These are phyloP conservation scores for Termitomyces sp. DNA, from an alignment of 1,284 basidiomycete genomes.

Conservation along the genomic window DNA sequence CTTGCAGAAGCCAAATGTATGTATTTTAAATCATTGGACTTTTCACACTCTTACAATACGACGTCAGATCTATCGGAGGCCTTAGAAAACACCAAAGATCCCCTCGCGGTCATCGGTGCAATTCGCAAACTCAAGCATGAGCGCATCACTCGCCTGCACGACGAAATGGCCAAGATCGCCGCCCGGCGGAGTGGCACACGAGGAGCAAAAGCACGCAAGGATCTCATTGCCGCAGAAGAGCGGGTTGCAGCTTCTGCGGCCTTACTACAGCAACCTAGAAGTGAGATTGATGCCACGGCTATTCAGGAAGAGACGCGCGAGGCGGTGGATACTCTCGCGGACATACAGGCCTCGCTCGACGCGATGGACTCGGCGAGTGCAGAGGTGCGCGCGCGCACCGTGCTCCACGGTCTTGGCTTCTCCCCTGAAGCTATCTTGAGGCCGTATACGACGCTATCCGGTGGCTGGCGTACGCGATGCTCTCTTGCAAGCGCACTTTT, in stretches of 20 bases:
- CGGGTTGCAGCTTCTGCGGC: constrained; percentile 25
- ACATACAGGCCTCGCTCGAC: constrained; percentile 36
- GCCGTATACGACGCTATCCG: constrained; percentile 50
- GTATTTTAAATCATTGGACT: background rate
- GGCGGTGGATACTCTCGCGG: constrained; percentile 31
- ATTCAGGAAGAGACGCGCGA: constrained; percentile 27
- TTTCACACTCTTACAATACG: background rate
- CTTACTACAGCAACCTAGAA: constrained; percentile 21
- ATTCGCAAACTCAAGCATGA: constrained; percentile 23
- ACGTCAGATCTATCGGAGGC: constrained; percentile 25
- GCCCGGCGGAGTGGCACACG: constrained; percentile 54
- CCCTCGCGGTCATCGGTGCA: constrained; percentile 24
- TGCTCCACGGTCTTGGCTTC: constrained; percentile 67
- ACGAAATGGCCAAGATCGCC: constrained; percentile 50
- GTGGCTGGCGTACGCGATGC: constrained; percentile 68
- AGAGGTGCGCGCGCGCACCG: constrained; percentile 50
- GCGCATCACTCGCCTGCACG: constrained; percentile 31
- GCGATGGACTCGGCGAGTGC: constrained; percentile 40
- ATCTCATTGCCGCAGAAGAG: constrained; percentile 48
- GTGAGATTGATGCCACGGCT: constrained; percentile 22
- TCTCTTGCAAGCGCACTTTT: constrained; percentile 76
- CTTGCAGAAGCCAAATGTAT: constrained; percentile 25
- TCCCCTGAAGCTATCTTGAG: constrained; percentile 42
- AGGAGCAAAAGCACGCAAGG: constrained; percentile 55
- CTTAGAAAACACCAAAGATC: constrained; percentile 23